Evolutionary conservation across 495 filamentous ascomycete genomes (phyloP).

Genomic region (Penicillium odoratum): DNA sequence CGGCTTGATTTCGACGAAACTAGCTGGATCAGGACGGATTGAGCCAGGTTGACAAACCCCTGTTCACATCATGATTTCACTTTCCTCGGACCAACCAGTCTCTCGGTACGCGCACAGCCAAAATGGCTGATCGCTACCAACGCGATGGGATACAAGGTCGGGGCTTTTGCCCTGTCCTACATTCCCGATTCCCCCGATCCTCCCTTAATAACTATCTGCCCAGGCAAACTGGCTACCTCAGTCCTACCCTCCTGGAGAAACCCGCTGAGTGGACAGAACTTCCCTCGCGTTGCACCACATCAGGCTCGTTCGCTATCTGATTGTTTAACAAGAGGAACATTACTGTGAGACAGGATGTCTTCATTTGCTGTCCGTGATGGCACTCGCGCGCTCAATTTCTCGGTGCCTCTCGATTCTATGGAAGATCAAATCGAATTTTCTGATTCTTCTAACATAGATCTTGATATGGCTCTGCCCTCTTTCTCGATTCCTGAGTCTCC

Average conservation of each 20-base stretch:
- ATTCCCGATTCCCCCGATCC: not conserved
- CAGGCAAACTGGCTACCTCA: not conserved
- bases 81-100: slow-evolving; percentile 2
- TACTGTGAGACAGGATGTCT: slow-evolving; percentile 5
- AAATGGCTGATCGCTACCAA: slow-evolving; percentile 1
- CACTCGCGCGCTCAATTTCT: slow-evolving; percentile 1
- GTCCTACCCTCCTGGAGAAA: slow-evolving; percentile 8
- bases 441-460: slow-evolving; percentile 4
- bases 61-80: not conserved
- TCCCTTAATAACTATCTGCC: not conserved
- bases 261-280: not conserved
- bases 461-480: slow-evolving; percentile 4
- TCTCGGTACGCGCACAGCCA: not conserved
- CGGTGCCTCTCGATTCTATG: slow-evolving; percentile 9
- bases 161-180: slow-evolving; percentile 11
- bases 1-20: slow-evolving; percentile 1
- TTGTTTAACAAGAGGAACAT: slow-evolving; percentile 12
- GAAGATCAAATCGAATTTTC: slow-evolving; percentile 3
- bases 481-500: not conserved
- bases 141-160: slow-evolving; percentile 5
- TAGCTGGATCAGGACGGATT: slow-evolving; percentile 5
- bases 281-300: slow-evolving; percentile 9
- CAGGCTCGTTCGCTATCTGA: slow-evolving; percentile 5
- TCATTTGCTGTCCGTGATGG: slow-evolving; percentile 3
- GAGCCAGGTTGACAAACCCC: slow-evolving; percentile 9